Evolutionary conservation across 2,329 filamentous ascomycete genomes (phyloP).

Genomic region (Fusarium chlamydosporum): DNA sequence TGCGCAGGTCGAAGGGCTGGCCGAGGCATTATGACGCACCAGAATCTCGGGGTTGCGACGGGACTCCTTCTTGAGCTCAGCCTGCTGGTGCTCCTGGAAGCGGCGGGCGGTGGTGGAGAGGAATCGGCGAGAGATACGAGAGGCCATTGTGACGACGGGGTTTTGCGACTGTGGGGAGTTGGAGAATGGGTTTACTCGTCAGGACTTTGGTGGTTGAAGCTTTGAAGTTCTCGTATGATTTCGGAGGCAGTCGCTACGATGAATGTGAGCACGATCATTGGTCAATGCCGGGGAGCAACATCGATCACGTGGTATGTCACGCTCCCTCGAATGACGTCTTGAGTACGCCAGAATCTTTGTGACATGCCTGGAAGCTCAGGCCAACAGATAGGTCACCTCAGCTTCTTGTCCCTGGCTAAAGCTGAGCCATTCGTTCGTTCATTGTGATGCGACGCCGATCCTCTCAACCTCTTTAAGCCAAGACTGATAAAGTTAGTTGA

Average conservation of each 20-base stretch:
- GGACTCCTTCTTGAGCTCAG: constrained; percentile 69
- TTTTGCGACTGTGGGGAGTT: constrained; percentile 34
- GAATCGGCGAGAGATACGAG: constrained; percentile 68
- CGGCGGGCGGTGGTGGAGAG: constrained; percentile 69
- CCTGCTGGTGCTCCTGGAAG: constrained; percentile 61
- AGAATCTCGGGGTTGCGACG: constrained; percentile 67
- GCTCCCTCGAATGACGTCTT: constrained; percentile 38
- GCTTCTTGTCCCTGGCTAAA: constrained; percentile 35
- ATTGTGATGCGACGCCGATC: constrained; percentile 38
- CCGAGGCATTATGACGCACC: constrained; percentile 59
- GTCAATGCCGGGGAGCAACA: constrained; percentile 45
- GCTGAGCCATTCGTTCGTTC: constrained; percentile 26
- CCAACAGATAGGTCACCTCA: background rate
- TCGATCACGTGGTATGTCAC: constrained; percentile 41
- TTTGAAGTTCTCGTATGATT: constrained; percentile 54
- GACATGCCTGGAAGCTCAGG: constrained; percentile 22
- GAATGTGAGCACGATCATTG: constrained; percentile 47
- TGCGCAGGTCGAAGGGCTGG: constrained; percentile 31
- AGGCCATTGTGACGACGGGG: constrained; percentile 64
- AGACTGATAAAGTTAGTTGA: constrained; percentile 24
- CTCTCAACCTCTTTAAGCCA: constrained; percentile 30
- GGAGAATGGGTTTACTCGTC: constrained; percentile 40
- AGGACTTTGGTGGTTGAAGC: constrained; percentile 45
- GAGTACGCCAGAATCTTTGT: background rate
- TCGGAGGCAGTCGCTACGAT: constrained; percentile 42